Conservation (phyloP, 2,329 filamentous ascomycete species). For the Botrytis pseudocinerea region DNA sequence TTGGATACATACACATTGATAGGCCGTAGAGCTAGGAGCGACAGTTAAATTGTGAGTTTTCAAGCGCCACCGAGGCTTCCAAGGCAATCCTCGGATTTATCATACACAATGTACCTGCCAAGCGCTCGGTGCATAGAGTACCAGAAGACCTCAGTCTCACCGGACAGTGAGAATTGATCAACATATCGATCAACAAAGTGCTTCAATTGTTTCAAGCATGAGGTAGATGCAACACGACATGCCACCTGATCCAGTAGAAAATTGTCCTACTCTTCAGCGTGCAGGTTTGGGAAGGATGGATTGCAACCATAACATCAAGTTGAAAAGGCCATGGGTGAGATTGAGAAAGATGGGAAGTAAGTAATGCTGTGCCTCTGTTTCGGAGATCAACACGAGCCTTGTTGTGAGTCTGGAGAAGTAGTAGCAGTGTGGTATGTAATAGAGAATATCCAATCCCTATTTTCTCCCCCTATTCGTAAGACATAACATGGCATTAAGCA, state of each 20-base stretch:
- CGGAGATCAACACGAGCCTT: conserved; percentile 21
- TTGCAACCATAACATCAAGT: neutral
- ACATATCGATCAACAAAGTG: neutral
- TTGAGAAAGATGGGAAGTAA: neutral
- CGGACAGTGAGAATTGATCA: conserved; percentile 17
- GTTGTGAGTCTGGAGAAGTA: conserved; percentile 22
- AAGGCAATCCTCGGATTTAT: neutral
- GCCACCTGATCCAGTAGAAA: conserved; percentile 3
- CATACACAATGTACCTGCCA: conserved; percentile 17
- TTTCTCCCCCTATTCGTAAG: conserved; percentile 7
- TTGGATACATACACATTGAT: neutral
- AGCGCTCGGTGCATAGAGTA: conserved; percentile 4
- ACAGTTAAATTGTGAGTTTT: neutral
- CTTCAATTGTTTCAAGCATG: conserved; percentile 1
- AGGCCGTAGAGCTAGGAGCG: neutral
- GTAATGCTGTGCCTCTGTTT: conserved; percentile 5
- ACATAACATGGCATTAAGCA: conserved; percentile 9
- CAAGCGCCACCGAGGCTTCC: neutral
- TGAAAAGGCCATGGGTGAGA: conserved; percentile 3
- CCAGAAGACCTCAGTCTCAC: conserved; percentile 16
- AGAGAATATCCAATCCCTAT: neutral
- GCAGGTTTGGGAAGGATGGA: neutral
- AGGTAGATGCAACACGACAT: conserved; percentile 4
- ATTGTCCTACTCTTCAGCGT: neutral
- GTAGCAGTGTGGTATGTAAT: neutral